A percentile compares a stretch with the other conserved stretches of the same genome.
Evolutionary conservation across 805 yeast species (phyloP).

Genomic region (Yarrowia sp.): DNA sequence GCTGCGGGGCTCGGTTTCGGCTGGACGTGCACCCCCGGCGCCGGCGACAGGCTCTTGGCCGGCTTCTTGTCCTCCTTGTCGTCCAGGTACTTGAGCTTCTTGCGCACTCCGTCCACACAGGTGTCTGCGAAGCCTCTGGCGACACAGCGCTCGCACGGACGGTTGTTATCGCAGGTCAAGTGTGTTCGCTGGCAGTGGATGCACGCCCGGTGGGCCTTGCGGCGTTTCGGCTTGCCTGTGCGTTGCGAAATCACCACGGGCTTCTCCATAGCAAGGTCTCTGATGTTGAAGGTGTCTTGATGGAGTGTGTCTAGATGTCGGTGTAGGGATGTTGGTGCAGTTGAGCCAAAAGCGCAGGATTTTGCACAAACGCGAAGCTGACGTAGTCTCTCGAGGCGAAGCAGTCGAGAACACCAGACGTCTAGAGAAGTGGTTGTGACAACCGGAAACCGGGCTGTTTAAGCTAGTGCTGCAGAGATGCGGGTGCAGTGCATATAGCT

Average conservation of each 20-base stretch:
- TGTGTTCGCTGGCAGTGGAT: constrained; percentile 88
- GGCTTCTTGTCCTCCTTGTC: constrained; percentile 40
- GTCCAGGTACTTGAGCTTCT: constrained; percentile 73
- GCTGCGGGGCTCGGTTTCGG: not conserved
- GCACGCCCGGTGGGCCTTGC: constrained; percentile 84
- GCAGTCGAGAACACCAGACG: not conserved
- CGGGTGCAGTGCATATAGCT: constrained; percentile 24
- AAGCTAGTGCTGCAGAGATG: constrained; percentile 26
- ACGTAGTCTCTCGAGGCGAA: too few species aligned
- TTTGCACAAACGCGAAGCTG: too few species aligned
- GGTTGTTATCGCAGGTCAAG: constrained; percentile 78
- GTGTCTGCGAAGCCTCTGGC: constrained; percentile 62
- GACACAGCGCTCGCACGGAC: constrained; percentile 82
- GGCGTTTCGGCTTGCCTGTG: constrained; percentile 46
- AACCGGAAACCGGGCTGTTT: constrained; percentile 23
- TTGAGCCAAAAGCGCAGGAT: too few species aligned
- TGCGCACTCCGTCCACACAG: constrained; percentile 88
- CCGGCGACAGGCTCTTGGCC: not conserved
- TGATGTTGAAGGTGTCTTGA: too few species aligned
- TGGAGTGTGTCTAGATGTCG: too few species aligned
- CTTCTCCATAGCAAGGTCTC: not conserved
- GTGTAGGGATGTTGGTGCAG: too few species aligned
- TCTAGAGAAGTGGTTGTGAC: constrained; percentile 3
- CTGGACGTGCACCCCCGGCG: not conserved
- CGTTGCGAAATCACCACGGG: constrained; percentile 33